Conservation (phyloP, 768 basidiomycete species). For the Boletus sp. region DNA sequence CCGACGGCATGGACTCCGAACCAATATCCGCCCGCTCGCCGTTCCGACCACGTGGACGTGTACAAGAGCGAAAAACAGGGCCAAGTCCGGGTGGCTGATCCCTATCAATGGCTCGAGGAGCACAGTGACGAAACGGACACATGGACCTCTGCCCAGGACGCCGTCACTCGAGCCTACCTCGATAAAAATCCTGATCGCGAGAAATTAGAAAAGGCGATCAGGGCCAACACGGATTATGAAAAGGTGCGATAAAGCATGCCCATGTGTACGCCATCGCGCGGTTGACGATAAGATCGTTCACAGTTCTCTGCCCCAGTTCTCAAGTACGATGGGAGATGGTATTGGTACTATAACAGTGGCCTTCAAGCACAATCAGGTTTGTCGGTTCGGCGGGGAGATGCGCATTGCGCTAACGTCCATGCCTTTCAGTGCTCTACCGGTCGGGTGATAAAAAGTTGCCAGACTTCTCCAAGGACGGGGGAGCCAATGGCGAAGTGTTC, state of each 20-base stretch:
- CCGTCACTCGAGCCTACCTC: conserved; percentile 57
- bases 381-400: not conserved
- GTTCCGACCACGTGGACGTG: conserved; percentile 63
- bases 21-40: conserved; percentile 61
- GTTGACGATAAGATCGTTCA: conserved; percentile 1
- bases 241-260: conserved; percentile 33
- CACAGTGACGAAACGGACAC: conserved; percentile 59
- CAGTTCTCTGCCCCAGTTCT: conserved; percentile 65
- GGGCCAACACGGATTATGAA: conserved; percentile 49
- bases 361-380: conserved; percentile 62
- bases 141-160: conserved; percentile 63
- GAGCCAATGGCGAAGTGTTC: conserved; percentile 63
- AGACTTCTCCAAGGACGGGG: conserved; percentile 44
- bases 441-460: conserved; percentile 55
- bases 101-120: conserved; percentile 74
- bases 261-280: not conserved
- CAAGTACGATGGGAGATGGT: conserved; percentile 70
- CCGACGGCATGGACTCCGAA: conserved; percentile 53
- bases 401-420: not conserved
- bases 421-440: conserved; percentile 54
- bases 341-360: conserved; percentile 79
- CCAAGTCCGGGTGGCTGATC: conserved; percentile 62
- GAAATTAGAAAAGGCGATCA: conserved; percentile 59
- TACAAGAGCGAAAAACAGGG: conserved; percentile 68
- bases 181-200: conserved; percentile 60